Evolutionary conservation across 176 grass and related monocot species (phyloP), one percentile per base, ranked within the genome.

Genomic region (Lolium rigidum): DNA sequence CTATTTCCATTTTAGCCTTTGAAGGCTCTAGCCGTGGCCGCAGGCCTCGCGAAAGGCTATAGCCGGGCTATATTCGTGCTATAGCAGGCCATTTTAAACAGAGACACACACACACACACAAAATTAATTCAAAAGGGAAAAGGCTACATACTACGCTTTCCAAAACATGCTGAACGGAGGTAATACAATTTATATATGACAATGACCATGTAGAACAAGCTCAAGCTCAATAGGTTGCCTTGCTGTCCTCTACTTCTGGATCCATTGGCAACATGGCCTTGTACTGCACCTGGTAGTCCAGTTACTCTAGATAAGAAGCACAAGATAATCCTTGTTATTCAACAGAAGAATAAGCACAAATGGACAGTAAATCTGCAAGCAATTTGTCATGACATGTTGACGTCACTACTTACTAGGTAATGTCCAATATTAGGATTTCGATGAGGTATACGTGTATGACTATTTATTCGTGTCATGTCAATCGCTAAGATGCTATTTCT

Each of bases 301-400:
- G 44, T 50, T 81, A 37, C 25, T 51, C 10, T 7, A 51, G 10
- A 25, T 67, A 14, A 20, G 25, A 17, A 59, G 16, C 49, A 37
- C 46, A 38, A 10, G 10, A 46, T 43, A 44, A 17, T 24, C 77
- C n/a, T 62, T 46, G 16, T 35, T 50, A 66, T 66, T 81, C 28
- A 10, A 35, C 44, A 65, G 61, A 51, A 28, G 24, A 66, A 14
- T 2, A 35, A 31, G 50, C 2, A 12, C 44, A 60, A 70, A 17
- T 79, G 76, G 22, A 39, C 37, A 71, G 57, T 79, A 57, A 37
- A 79, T 58, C 1, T 86, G 21, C 37, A n/a, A 80, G 21, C 47
- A 5, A 31, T 50, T 25, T 52, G 11, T 50, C 14, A 3, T 87
- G 51, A 76, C 28, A 44, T 14, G 51, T 76, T 31, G 73, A 10